Evolutionary conservation across 2,329 filamentous ascomycete genomes (phyloP).

Genomic region (Apiospora arundinis): DNA sequence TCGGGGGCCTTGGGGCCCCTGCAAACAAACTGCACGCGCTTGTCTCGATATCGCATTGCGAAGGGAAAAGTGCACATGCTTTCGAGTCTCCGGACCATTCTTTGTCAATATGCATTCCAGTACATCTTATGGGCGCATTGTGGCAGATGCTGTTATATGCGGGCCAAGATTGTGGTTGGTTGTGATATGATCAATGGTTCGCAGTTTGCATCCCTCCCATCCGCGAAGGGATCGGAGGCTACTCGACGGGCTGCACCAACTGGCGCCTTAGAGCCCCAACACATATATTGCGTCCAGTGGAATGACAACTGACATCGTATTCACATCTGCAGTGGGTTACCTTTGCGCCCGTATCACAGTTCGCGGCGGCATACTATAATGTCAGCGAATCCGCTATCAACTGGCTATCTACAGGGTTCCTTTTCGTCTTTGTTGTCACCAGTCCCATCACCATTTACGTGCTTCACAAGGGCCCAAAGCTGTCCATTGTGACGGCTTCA

Average conservation of each 20-base stretch:
- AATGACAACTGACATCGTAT: neutral
- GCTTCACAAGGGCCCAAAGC: constrained; percentile 80
- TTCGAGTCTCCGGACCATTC: neutral
- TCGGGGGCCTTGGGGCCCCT: neutral
- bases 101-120: neutral
- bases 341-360: constrained; percentile 81
- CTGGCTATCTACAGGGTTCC: constrained; percentile 88
- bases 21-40: neutral
- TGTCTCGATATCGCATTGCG: neutral
- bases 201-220: neutral
- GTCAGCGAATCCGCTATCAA: constrained; percentile 82
- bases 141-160: neutral
- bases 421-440: constrained; percentile 80
- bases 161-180: neutral
- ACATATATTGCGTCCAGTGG: neutral
- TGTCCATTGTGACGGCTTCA: constrained; percentile 76
- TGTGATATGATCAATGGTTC: neutral
- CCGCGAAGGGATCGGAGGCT: neutral
- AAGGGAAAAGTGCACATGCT: neutral
- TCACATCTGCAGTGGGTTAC: constrained; percentile 76
- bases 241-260: neutral
- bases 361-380: constrained; percentile 76
- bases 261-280: neutral
- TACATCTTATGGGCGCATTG: neutral
- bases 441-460: constrained; percentile 78